Conservation (phyloP, 306 rosid species). For the Prinsepia uniflora region DNA sequence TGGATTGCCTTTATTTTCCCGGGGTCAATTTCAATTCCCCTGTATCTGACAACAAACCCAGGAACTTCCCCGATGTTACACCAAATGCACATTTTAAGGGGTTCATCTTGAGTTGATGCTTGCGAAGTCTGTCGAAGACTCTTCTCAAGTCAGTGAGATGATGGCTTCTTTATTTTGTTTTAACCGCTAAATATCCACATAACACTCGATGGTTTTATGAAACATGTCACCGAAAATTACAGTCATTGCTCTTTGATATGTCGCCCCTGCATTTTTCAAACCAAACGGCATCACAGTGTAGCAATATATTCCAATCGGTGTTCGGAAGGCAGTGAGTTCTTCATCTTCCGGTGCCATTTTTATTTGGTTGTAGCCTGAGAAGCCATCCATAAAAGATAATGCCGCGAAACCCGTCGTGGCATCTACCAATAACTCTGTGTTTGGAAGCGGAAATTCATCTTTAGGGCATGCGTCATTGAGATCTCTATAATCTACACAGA, state of each 20-base stretch:
- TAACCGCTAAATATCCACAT: background rate
- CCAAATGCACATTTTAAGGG: background rate
- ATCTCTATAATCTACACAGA: background rate
- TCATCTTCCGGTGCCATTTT: background rate
- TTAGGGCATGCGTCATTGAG: background rate
- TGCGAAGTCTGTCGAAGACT: background rate
- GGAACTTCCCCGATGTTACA: background rate
- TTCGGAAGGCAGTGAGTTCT: accelerated
- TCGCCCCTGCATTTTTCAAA: background rate
- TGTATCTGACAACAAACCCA: background rate
- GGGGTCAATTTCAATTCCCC: too few relatives aligned
- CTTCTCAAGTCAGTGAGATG: background rate
- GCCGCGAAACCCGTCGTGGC: accelerated
- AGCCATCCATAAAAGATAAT: background rate
- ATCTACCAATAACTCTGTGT: background rate
- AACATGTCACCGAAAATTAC: background rate
- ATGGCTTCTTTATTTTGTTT: background rate
- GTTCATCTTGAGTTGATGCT: too few relatives aligned
- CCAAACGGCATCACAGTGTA: background rate
- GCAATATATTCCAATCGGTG: accelerated
- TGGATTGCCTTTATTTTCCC: background rate
- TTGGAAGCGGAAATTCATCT: background rate
- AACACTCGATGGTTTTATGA: background rate
- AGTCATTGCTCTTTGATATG: background rate
- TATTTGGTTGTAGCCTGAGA: background rate